Conservation (phyloP, 2,329 filamentous ascomycete species). For the Fusarium torulosum region DNA sequence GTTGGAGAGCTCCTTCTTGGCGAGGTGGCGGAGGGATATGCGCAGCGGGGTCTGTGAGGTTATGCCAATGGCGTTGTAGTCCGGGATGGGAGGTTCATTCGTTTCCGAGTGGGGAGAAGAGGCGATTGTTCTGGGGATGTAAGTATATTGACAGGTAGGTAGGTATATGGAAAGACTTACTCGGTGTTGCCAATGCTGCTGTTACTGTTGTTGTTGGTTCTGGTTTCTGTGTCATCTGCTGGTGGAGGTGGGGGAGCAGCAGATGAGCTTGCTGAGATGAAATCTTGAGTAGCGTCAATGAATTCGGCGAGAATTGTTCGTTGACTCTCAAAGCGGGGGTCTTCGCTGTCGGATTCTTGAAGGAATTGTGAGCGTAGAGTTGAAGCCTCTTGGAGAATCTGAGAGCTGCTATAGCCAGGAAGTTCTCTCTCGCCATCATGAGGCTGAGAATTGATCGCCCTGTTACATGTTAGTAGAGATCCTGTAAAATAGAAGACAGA, state of each 20-base stretch:
- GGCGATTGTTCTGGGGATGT: slow-evolving; percentile 31
- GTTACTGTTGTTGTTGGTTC: slow-evolving; percentile 25
- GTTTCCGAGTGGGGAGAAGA: slow-evolving; percentile 46
- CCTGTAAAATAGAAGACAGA: rapidly evolving
- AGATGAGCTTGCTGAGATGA: slow-evolving; percentile 42
- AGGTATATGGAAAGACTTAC: slow-evolving; percentile 1
- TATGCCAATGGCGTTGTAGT: slow-evolving; percentile 47
- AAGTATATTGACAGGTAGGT: rapidly evolving
- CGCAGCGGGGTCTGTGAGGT: slow-evolving; percentile 43
- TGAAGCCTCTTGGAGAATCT: slow-evolving; percentile 45
- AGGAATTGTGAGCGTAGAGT: slow-evolving; percentile 37
- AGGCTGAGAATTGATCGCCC: slow-evolving; percentile 44
- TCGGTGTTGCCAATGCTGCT: slow-evolving; percentile 20
- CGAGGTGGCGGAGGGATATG: slow-evolving; percentile 45
- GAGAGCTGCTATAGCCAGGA: slow-evolving; percentile 47
- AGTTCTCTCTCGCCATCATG: slow-evolving; percentile 36
- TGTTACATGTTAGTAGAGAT: slow-evolving; percentile 19
- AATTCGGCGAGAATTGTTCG: slow-evolving; percentile 38
- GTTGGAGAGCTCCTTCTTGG: slow-evolving; percentile 46
- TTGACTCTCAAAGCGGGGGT: slow-evolving; percentile 38
- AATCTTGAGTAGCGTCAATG: slow-evolving; percentile 43
- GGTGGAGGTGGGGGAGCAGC: slow-evolving; percentile 28
- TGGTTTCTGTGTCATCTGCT: background rate
- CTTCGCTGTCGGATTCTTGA: slow-evolving; percentile 38
- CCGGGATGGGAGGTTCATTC: slow-evolving; percentile 39